phyloP scores from a whole-genome alignment of 2,329 filamentous ascomycete species.

The Aplosporella prunicola region DNA sequence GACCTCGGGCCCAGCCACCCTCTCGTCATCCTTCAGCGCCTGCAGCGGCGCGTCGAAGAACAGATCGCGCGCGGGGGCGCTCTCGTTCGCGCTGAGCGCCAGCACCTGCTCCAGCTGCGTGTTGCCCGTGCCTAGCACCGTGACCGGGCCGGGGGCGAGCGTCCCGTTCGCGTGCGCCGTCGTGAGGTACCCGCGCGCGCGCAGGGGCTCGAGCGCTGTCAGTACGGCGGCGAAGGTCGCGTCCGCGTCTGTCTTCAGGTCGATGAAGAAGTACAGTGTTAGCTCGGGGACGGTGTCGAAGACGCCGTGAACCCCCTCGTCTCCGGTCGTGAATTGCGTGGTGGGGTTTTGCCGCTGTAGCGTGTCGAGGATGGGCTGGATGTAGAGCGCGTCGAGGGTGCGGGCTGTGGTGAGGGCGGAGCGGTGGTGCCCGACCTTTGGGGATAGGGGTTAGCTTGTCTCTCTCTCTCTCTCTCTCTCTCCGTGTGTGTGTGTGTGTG shows the following conservation, averaged over 20 bases:
- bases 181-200: slow-evolving; percentile 44
- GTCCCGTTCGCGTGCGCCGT: slow-evolving; percentile 40
- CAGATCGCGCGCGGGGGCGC: slow-evolving; percentile 41
- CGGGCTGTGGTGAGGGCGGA: slow-evolving; percentile 42
- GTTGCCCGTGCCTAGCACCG: slow-evolving; percentile 54
- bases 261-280: slow-evolving; percentile 56
- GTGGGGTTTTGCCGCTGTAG: slow-evolving; percentile 48
- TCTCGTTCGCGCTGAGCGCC: slow-evolving; percentile 13
- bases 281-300: slow-evolving; percentile 50
- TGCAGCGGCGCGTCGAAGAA: slow-evolving; percentile 53
- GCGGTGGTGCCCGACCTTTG: slow-evolving; percentile 47
- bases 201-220: slow-evolving; percentile 47
- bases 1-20: slow-evolving; percentile 40
- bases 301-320: slow-evolving; percentile 35
- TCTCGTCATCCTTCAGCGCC: slow-evolving; percentile 38
- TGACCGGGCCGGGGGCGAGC: slow-evolving; percentile 43
- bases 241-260: slow-evolving; percentile 50
- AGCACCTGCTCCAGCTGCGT: slow-evolving; percentile 42
- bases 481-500: no score
- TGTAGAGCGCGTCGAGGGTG: slow-evolving; percentile 50
- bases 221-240: slow-evolving; percentile 49
- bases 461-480: no score
- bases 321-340: slow-evolving; percentile 36
- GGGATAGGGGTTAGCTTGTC: no score
- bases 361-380: slow-evolving; percentile 49